Evolutionary conservation across 306 rosid genomes (phyloP).

Genomic region (Fagus crenata): DNA sequence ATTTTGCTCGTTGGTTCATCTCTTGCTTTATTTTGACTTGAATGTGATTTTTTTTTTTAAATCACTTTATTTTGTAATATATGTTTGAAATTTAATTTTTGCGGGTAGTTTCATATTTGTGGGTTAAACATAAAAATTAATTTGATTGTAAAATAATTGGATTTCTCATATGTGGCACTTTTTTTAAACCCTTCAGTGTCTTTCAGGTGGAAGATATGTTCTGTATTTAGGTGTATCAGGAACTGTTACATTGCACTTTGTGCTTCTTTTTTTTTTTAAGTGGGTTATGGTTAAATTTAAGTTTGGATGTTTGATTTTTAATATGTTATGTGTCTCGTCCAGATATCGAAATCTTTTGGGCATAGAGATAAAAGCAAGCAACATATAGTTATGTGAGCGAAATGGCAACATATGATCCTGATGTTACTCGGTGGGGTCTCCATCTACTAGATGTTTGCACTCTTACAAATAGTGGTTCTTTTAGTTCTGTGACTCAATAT

Average conservation of each 20-base stretch:
- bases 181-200: background rate
- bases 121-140: too few species aligned
- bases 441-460: constrained; percentile 87
- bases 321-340: constrained; percentile 19
- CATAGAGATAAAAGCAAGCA: constrained; percentile 15
- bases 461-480: constrained; percentile 50
- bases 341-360: constrained; percentile 31
- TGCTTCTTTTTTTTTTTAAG: background rate
- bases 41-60: too few species aligned
- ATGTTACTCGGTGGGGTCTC: constrained; percentile 83
- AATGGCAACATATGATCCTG: constrained; percentile 74
- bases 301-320: background rate
- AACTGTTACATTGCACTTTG: background rate
- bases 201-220: background rate
- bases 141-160: background rate
- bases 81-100: too few species aligned
- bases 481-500: constrained; percentile 48
- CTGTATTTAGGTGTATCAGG: background rate
- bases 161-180: background rate
- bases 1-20: too few species aligned
- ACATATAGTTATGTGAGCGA: constrained; percentile 8
- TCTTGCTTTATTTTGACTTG: too few species aligned
- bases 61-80: too few species aligned
- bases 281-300: background rate
- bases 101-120: too few species aligned